Conservation (phyloP, 2,329 filamentous ascomycete genomes). For the Tolypocladium nubicola region DNA sequence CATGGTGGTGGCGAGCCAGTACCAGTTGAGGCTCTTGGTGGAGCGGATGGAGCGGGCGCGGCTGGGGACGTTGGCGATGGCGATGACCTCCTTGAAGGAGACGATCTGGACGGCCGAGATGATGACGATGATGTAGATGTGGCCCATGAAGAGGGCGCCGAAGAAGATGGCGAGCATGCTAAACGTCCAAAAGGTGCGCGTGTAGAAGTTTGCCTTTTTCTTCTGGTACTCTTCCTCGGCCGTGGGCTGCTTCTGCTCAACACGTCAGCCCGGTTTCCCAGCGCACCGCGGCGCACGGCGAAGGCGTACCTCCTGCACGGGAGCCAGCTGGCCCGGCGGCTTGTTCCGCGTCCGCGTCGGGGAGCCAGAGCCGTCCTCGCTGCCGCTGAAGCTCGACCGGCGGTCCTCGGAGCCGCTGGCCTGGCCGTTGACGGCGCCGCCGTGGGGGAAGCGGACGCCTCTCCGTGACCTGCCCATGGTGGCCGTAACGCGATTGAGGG, state of each 20-base stretch:
- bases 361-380: constrained; percentile 39
- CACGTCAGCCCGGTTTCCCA: background rate
- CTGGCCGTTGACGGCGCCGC: constrained; percentile 26
- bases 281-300: background rate
- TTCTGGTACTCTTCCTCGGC: constrained; percentile 73
- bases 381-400: constrained; percentile 64
- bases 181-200: constrained; percentile 92
- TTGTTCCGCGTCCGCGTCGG: constrained; percentile 17
- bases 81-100: constrained; percentile 98
- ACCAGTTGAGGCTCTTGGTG: constrained; percentile 97
- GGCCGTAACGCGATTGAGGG: constrained; percentile 1
- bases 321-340: constrained; percentile 17
- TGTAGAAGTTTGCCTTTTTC: constrained; percentile 97
- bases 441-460: constrained; percentile 44
- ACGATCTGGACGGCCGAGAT: constrained; percentile 92
- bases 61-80: constrained; percentile 90
- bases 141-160: constrained; percentile 81
- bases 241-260: constrained; percentile 29
- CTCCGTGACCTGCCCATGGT: constrained; percentile 30
- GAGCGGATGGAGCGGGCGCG: constrained; percentile 83
- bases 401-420: constrained; percentile 37
- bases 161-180: constrained; percentile 97
- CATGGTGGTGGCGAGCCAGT: constrained; percentile 97
- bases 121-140: constrained; percentile 92
- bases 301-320: constrained; percentile 25